Evolutionary conservation across 805 yeast species (phyloP), one percentile per base, ranked within the genome.

Genomic region (Pichia phayaonensis): DNA sequence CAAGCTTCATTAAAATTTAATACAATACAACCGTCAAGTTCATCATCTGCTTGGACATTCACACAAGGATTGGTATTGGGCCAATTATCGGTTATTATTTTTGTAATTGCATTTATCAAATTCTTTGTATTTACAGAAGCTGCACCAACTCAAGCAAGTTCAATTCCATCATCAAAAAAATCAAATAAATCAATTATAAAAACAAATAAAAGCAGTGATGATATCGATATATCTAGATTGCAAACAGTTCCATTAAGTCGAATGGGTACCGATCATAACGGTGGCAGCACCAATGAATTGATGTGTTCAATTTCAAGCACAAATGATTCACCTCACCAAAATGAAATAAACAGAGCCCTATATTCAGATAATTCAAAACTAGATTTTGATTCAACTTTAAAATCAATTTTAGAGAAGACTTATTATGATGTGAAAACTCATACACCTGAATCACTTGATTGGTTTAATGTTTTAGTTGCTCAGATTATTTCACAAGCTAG

Each of bases 391-490:
- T 23, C 47, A 38, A 27, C 53, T 27, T 42, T 52, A 16, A 41
- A 34, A 7, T 49, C 79, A 0, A 87, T 94, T 21, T 70, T 94
- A 40, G 97, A 92, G 56, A 90, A 90, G 59, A 90, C 97, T 0
- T 89, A 89, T 62, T 94, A 94, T 66, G 86, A 94, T 61, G 97
- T 94, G 1, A 81, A 83, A 44, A 82, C 81, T 24, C 99, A 94
- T 64, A 74, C 82, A 18, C 79, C 97, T 0, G 99, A 94, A 69
- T 85, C 97, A 0, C 70, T 94, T 53, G 99, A 94, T 65, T 94
- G 99, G 99, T 89, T 94, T 66, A 94, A 92, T 56, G 97, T 94
- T 1, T 72, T 94, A 38, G 77, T 94, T 20, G 99, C 97, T 0
- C 97, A 94, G 64, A 83, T 90, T 8, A 81, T 94, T 24, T 80